These are phyloP conservation scores for Botryosphaeria agaves DNA, from an alignment of 2,329 filamentous ascomycete species.

Conservation along the genomic window DNA sequence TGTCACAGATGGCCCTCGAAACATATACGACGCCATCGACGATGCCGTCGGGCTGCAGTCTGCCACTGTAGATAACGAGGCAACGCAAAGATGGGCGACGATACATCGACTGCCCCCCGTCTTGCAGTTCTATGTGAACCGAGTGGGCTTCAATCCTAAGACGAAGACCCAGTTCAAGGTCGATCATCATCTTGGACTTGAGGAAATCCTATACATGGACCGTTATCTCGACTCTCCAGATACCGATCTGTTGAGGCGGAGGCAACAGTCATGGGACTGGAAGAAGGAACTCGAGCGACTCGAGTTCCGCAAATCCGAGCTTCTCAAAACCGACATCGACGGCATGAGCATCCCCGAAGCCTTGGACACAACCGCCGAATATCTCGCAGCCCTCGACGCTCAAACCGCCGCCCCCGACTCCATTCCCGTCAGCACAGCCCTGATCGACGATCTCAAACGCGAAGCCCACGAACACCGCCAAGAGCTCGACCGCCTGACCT, in stretches of 20 bases:
- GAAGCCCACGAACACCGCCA: too few species aligned
- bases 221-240: slow-evolving; percentile 59
- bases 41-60: too few species aligned
- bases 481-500: too few species aligned
- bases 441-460: not conserved
- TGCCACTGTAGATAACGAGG: slow-evolving; percentile 52
- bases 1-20: too few species aligned
- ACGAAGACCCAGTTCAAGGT: slow-evolving; percentile 48
- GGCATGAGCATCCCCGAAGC: not conserved
- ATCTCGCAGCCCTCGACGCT: not conserved
- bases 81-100: slow-evolving; percentile 51
- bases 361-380: not conserved
- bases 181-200: slow-evolving; percentile 59
- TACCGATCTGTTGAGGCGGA: slow-evolving; percentile 42
- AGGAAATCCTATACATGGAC: slow-evolving; percentile 70
- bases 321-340: not conserved
- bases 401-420: not conserved
- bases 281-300: slow-evolving; percentile 38
- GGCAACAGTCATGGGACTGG: slow-evolving; percentile 58
- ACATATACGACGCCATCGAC: too few species aligned
- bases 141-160: slow-evolving; percentile 53
- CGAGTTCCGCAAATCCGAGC: slow-evolving; percentile 11
- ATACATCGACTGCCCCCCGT: slow-evolving; percentile 53
- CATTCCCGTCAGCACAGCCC: not conserved
- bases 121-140: slow-evolving; percentile 76